These are phyloP conservation scores for Eucalyptus grandis DNA, from an alignment of 345 rosid species.

Conservation along the genomic window DNA sequence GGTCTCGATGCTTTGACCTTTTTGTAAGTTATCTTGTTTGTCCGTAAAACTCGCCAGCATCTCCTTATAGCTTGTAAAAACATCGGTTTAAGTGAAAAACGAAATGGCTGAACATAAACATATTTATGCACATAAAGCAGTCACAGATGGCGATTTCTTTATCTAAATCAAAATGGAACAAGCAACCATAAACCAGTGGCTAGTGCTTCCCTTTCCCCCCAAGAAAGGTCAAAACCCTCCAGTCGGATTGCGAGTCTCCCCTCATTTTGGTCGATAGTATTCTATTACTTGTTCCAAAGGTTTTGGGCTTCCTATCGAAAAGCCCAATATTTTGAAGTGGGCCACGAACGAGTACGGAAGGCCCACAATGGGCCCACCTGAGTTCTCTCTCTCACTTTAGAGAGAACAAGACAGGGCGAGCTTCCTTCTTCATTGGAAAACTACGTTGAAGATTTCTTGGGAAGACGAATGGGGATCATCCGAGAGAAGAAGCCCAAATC, in stretches of 20 bases:
- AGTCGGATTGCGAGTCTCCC: neutral
- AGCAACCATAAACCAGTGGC: neutral
- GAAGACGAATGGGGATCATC: constrained; percentile 19
- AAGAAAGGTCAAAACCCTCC: too few species aligned
- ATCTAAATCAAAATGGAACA: neutral
- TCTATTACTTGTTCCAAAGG: accelerated
- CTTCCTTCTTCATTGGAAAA: neutral
- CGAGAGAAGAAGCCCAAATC: constrained; percentile 2
- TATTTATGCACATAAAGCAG: neutral
- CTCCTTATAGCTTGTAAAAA: too few species aligned
- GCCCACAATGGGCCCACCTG: neutral
- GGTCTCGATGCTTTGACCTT: too few species aligned
- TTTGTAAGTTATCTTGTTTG: too few species aligned
- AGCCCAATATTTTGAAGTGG: neutral
- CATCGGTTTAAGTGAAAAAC: accelerated
- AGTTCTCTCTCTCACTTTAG: neutral
- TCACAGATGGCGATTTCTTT: neutral
- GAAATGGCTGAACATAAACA: neutral
- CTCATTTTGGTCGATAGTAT: neutral
- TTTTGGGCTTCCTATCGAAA: neutral
- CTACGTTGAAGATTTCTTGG: neutral
- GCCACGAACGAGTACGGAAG: accelerated
- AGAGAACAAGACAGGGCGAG: neutral
- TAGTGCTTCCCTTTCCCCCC: neutral
- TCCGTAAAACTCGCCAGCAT: accelerated